Percentiles rank a stretch among this genome's conserved stretches.
phyloP scores from a whole-genome alignment of 352 stramenopile species.

The Phytophthora colocasiae region DNA sequence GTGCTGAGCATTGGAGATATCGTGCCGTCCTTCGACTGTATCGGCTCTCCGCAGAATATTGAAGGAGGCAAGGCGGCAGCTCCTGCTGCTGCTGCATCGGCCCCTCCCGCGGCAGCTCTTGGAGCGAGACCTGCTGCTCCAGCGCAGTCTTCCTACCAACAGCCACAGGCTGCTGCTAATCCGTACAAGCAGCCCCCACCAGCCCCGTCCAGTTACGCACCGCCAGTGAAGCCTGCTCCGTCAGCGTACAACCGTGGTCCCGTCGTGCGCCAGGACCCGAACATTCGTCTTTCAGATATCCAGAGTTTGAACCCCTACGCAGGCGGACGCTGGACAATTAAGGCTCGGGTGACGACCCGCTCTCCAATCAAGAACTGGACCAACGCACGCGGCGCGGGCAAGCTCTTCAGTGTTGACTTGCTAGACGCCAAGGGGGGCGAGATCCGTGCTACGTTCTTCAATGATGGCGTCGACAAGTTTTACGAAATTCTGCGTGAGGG shows the following conservation, averaged over 20 bases:
- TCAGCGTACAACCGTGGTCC: slow-evolving; percentile 76
- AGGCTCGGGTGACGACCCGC: slow-evolving; percentile 94
- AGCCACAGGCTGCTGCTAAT: slow-evolving; percentile 31
- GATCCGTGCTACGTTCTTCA: slow-evolving; percentile 99
- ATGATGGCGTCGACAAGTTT: slow-evolving; percentile 98
- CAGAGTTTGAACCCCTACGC: slow-evolving; percentile 96
- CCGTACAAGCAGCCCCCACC: slow-evolving; percentile 39
- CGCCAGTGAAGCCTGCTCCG: slow-evolving; percentile 35
- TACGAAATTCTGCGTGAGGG: slow-evolving; percentile 91
- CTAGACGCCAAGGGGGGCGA: slow-evolving; percentile 95
- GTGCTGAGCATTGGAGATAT: slow-evolving; percentile 86
- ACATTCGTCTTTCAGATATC: slow-evolving; percentile 85
- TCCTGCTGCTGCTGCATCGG: slow-evolving; percentile 30
- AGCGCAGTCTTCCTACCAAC: slow-evolving; percentile 47
- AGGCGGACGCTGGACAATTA: slow-evolving; percentile 95
- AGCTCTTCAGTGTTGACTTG: slow-evolving; percentile 97
- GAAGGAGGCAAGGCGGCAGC: slow-evolving; percentile 62
- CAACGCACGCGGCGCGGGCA: slow-evolving; percentile 96
- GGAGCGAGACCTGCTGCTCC: slow-evolving; percentile 35
- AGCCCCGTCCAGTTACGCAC: slow-evolving; percentile 35
- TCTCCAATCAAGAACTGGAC: slow-evolving; percentile 95
- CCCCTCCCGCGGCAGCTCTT: slow-evolving; percentile 34
- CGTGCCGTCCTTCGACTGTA: slow-evolving; percentile 73
- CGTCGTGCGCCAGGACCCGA: slow-evolving; percentile 83
- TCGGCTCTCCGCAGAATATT: slow-evolving; percentile 79